Evolutionary conservation across 1,139 yeast species (phyloP), one percentile per base, ranked within the genome.

Genomic region (Taphrina communis): DNA sequence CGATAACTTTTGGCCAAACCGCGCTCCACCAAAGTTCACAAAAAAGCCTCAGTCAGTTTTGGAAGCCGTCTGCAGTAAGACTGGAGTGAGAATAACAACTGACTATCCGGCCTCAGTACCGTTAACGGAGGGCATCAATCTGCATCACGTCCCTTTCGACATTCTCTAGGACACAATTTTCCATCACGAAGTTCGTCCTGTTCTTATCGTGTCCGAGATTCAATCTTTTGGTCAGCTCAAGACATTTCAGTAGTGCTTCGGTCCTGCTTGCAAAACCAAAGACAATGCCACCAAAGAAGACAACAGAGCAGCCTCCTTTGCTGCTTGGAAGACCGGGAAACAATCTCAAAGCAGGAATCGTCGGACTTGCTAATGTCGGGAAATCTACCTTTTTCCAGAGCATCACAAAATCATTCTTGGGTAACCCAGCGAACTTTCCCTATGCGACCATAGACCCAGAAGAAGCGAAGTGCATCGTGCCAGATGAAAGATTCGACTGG

Each of bases 391-490:
- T 85, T 72, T 85, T 85, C 78, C 88, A 85, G 76, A 86, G 87
- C 46, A 86, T 93, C 72, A 92, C 98, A 44, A 84, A 85, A 82
- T 92, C 92, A 77, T 96, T 96, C 70, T 85, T 94, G 76, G 99
- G 99, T 76, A 94, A 75, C 71, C 98, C 99, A 71, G 99, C 98
- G 73, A 94, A 94, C 81, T 94, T 70, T 79, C 99, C 99, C 50
- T 94, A 93, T 78, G 99, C 99, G 70, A 94, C 99, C 71, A 94
- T 94, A 80, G 99, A 94, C 76, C 99, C 99, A 65, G 99, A 94
- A 83, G 99, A 94, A 83, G 98, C 99, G 66, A 86, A 97, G 80
- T 97, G 93, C 71, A 88, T 89, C 77, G 99, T 94, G 70, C 99
- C 99, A 74, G 92, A 97, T 59, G 85, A 90, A 73, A 87, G 97